Conservation (phyloP, 495 filamentous ascomycete genomes). For the Aspergillus asperescens region DNA sequence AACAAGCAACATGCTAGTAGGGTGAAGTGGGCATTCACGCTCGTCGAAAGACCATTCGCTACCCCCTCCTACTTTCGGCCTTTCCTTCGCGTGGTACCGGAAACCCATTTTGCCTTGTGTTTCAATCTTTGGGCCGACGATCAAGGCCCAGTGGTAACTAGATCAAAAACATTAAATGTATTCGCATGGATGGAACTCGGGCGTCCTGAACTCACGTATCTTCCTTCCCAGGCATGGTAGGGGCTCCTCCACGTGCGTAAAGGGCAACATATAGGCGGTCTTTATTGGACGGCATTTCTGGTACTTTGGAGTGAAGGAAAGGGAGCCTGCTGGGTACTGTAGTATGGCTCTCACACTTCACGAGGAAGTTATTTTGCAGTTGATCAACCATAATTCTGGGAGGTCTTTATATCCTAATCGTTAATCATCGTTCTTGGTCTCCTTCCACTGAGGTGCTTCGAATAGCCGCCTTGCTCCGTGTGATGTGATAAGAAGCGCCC, state of each 20-base stretch:
- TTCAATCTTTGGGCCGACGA: conserved; percentile 38
- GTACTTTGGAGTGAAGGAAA: no score
- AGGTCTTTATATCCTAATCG: no score
- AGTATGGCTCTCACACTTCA: no score
- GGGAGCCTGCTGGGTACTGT: no score
- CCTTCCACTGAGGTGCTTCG: no score
- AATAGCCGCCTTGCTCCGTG: no score
- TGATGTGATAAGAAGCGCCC: no score
- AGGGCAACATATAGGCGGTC: conserved; percentile 33
- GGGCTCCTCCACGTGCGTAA: conserved; percentile 24
- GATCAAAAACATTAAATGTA: conserved; percentile 1
- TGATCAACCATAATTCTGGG: no score
- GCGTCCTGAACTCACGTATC: conserved; percentile 20
- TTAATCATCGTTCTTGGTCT: no score
- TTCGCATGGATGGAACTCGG: no score
- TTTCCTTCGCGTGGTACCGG: conserved; percentile 33
- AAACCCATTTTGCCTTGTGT: conserved; percentile 17
- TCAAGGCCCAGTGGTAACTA: conserved; percentile 39
- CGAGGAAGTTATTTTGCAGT: no score
- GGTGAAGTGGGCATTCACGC: conserved; percentile 16
- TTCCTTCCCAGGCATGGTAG: conserved; percentile 28
- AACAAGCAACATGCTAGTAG: conserved; percentile 36
- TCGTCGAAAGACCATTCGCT: conserved; percentile 35
- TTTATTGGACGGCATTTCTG: conserved; percentile 25
- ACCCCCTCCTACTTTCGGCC: conserved; percentile 3